A percentile compares a stretch with the other conserved stretches of the same genome.
Conservation (phyloP, 345 rosid species). For the Eucalyptus urophylla region DNA sequence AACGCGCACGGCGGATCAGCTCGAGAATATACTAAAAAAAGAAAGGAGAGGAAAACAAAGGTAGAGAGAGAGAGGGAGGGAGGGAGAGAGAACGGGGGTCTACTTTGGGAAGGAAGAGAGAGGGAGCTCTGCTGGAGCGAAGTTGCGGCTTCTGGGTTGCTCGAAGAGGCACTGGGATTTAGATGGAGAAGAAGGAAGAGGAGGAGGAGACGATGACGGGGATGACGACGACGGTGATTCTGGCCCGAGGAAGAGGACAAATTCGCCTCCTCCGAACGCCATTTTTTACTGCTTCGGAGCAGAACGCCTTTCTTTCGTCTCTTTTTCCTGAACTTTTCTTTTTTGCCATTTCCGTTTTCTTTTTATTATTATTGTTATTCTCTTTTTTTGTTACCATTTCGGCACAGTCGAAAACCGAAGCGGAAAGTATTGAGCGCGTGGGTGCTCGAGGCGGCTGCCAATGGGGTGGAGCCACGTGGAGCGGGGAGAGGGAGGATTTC, state of each 20-base stretch:
- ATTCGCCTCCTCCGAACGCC: neutral
- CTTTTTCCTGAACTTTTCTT: no score
- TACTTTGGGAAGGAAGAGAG: neutral
- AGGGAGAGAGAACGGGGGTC: neutral
- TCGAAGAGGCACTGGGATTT: neutral
- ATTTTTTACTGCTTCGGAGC: neutral
- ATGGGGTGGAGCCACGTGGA: neutral
- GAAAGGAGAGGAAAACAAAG: neutral
- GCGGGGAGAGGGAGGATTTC: neutral
- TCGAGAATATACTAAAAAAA: neutral
- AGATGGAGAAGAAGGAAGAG: neutral
- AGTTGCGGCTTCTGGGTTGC: neutral
- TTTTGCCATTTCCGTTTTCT: neutral
- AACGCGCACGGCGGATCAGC: neutral
- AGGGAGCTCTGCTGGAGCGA: neutral
- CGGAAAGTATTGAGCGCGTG: neutral
- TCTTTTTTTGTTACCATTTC: no score
- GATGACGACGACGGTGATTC: neutral
- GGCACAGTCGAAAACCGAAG: neutral
- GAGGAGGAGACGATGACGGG: neutral
- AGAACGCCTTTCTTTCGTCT: neutral
- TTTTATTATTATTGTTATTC: fast-evolving
- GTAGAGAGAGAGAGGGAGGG: neutral
- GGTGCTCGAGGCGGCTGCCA: neutral
- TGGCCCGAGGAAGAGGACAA: neutral